Conservation (phyloP, 129 eudicot species). For the Flaveria linearis region DNA sequence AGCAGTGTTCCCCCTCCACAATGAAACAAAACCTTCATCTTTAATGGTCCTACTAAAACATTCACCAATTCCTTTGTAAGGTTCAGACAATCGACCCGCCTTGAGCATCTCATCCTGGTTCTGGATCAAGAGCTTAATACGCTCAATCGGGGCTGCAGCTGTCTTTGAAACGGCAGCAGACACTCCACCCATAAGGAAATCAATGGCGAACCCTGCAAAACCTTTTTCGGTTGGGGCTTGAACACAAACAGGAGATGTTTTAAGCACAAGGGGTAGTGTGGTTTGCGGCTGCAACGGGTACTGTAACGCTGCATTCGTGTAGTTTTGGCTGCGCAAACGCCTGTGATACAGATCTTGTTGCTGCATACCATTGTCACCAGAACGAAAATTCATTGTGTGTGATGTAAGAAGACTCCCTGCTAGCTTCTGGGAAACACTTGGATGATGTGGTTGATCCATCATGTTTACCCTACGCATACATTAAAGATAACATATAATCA, state of each 20-base stretch:
- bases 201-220: conserved; percentile 45
- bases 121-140: conserved; percentile 66
- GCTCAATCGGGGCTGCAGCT: conserved; percentile 73
- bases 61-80: conserved; percentile 54
- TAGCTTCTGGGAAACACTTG: conserved; percentile 42
- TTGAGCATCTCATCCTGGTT: conserved; percentile 64
- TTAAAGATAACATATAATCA: background rate
- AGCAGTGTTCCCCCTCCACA: conserved; percentile 69
- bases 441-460: conserved; percentile 41
- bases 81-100: conserved; percentile 51
- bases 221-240: conserved; percentile 61
- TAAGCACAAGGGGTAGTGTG: conserved; percentile 14
- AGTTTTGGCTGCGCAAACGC: conserved; percentile 19
- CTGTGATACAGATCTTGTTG: conserved; percentile 22
- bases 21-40: conserved; percentile 59
- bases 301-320: conserved; percentile 32
- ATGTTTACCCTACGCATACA: conserved; percentile 20
- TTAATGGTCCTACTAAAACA: conserved; percentile 56
- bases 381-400: conserved; percentile 25
- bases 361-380: conserved; percentile 20
- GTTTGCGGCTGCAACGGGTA: conserved; percentile 26
- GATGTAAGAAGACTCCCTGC: conserved; percentile 33
- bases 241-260: conserved; percentile 38
- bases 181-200: conserved; percentile 74
- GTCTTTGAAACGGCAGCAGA: conserved; percentile 74